Evolutionary conservation across 257 asterid genomes (phyloP).

Genomic region (Linaria vulgaris): DNA sequence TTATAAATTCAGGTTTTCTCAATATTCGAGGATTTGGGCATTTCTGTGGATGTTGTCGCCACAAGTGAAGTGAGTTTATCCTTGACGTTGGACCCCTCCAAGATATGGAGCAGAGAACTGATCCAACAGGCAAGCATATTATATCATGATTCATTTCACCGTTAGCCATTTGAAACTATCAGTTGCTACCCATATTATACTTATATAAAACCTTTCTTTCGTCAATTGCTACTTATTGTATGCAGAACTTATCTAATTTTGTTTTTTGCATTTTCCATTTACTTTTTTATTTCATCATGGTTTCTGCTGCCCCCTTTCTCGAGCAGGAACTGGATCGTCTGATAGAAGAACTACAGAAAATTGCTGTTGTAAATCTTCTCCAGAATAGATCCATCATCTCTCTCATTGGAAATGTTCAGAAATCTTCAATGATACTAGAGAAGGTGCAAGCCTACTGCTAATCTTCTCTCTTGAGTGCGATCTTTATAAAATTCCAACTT

Average conservation of each 20-base stretch:
- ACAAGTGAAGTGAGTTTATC: constrained; percentile 95
- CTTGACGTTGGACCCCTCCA: constrained; percentile 87
- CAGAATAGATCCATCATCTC: constrained; percentile 71
- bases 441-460: constrained; percentile 35
- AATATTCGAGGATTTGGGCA: constrained; percentile 83
- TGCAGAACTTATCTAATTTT: too few species aligned
- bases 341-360: constrained; percentile 66
- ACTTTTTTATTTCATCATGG: not conserved
- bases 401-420: constrained; percentile 74
- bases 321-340: constrained; percentile 69
- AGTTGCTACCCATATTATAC: too few species aligned
- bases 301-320: not conserved
- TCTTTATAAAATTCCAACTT: not conserved
- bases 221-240: too few species aligned
- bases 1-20: constrained; percentile 68
- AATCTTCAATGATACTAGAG: constrained; percentile 66
- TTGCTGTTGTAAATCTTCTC: constrained; percentile 72
- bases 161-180: not conserved
- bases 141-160: constrained; percentile 24
- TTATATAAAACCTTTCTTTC: too few species aligned
- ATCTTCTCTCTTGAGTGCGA: not conserved
- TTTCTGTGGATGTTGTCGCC: constrained; percentile 94
- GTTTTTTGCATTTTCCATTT: too few species aligned
- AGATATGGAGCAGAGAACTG: constrained; percentile 94
- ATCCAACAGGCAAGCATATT: constrained; percentile 86